Evolutionary conservation across 208 protist genomes (phyloP).

Genomic region (Acanthamoeba healyi): DNA sequence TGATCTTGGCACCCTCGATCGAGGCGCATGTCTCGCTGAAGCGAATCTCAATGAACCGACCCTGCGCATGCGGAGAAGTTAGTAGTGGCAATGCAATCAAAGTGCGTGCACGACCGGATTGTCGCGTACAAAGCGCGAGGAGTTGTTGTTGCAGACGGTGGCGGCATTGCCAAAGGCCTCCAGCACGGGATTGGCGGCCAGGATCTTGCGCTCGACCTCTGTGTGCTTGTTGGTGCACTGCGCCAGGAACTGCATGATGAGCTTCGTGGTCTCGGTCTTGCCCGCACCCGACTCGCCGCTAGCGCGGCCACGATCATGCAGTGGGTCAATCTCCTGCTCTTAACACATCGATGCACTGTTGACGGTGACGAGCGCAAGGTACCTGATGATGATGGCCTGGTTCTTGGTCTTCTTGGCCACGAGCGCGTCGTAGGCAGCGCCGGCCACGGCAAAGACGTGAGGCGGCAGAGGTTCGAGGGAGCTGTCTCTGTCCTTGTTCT

Average conservation of each 20-base stretch:
- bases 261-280: slow-evolving; percentile 91
- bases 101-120: too few species aligned
- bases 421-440: slow-evolving; percentile 80
- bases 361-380: neutral
- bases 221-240: neutral
- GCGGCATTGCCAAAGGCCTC: slow-evolving; percentile 87
- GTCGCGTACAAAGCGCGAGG: slow-evolving; percentile 89
- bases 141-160: slow-evolving; percentile 89
- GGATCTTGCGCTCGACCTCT: slow-evolving; percentile 81
- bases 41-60: slow-evolving; percentile 86
- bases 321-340: too few species aligned
- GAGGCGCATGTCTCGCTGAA: slow-evolving; percentile 79
- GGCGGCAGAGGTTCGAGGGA: slow-evolving; percentile 76
- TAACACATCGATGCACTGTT: too few species aligned
- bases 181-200: slow-evolving; percentile 85
- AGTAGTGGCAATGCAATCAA: neutral
- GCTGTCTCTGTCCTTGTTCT: slow-evolving; percentile 75
- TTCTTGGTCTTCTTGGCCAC: slow-evolving; percentile 79
- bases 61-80: neutral
- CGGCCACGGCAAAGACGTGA: slow-evolving; percentile 83
- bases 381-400: slow-evolving; percentile 84
- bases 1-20: slow-evolving; percentile 77
- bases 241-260: slow-evolving; percentile 88
- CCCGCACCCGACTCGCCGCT: slow-evolving; percentile 88
- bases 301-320: too few species aligned